Conservation (phyloP, 2,329 filamentous ascomycete species). For the Acephala macrosclerotiorum region DNA sequence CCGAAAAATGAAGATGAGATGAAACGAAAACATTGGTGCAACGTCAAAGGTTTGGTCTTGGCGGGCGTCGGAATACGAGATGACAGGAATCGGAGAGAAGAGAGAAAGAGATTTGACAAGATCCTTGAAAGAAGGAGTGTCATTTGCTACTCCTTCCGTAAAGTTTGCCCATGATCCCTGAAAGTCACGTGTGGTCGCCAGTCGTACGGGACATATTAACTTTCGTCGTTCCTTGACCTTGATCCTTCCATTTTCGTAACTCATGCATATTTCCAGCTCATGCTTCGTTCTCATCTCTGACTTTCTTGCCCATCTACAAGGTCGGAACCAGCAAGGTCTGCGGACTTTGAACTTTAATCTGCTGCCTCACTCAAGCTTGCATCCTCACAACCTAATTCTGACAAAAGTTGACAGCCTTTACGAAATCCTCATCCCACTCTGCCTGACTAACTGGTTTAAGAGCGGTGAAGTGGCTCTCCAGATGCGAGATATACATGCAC, state of each 20-base stretch:
- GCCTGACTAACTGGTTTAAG: not conserved
- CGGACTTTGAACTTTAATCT: no score
- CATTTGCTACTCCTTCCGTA: not conserved
- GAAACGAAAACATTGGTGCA: conserved; percentile 4
- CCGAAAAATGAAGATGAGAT: conserved; percentile 1
- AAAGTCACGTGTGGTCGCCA: no score
- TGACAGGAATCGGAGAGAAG: not conserved
- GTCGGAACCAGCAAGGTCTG: no score
- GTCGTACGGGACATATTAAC: no score
- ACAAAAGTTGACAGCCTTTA: not conserved
- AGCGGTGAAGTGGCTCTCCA: not conserved
- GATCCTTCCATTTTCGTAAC: no score
- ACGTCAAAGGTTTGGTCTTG: not conserved
- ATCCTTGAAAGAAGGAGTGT: not conserved
- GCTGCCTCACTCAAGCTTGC: no score
- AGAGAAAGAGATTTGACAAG: not conserved
- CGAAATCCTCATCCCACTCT: not conserved
- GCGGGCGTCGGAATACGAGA: not conserved
- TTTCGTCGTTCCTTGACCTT: no score
- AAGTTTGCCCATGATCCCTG: no score
- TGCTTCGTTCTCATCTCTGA: no score
- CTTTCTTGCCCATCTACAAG: no score
- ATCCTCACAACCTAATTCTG: no score
- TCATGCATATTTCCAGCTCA: no score
- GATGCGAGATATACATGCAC: not conserved